A percentile compares a stretch with the other conserved stretches of the same genome.
phyloP scores from a whole-genome alignment of 169 alveolate genomes.

The Theileria luwenshuni region DNA sequence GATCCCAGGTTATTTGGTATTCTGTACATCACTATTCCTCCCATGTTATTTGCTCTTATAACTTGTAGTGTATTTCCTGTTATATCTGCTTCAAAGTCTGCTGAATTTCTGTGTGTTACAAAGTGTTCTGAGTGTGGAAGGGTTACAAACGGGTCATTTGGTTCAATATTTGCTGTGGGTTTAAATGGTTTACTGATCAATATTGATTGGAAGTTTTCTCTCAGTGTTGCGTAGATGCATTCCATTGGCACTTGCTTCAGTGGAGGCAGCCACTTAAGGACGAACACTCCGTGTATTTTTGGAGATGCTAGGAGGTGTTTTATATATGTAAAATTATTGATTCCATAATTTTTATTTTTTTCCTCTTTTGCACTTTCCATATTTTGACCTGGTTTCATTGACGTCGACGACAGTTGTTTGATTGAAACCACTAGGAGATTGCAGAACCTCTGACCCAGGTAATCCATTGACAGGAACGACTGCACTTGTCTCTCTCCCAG shows the following conservation, averaged over 20 bases:
- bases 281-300: slow-evolving; percentile 51
- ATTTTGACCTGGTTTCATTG: not conserved
- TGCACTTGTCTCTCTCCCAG: slow-evolving; percentile 56
- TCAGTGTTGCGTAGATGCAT: slow-evolving; percentile 38
- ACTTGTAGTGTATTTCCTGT: slow-evolving; percentile 74
- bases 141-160: slow-evolving; percentile 71
- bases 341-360: not conserved
- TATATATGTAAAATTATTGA: not conserved
- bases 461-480: slow-evolving; percentile 34
- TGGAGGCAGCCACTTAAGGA: slow-evolving; percentile 64
- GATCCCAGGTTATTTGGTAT: slow-evolving; percentile 86
- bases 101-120: slow-evolving; percentile 75
- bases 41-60: slow-evolving; percentile 77
- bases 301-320: slow-evolving; percentile 35
- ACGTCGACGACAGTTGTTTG: slow-evolving; percentile 24
- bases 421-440: slow-evolving; percentile 38
- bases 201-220: slow-evolving; percentile 39
- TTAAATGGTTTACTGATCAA: slow-evolving; percentile 34
- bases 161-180: slow-evolving; percentile 30
- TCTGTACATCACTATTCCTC: slow-evolving; percentile 88
- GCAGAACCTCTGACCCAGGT: slow-evolving; percentile 59
- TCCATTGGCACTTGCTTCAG: slow-evolving; percentile 50
- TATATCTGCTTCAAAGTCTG: slow-evolving; percentile 80
- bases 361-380: not conserved
- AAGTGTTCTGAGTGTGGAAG: slow-evolving; percentile 78